These are phyloP conservation scores for Lyophyllum decastes DNA, from an alignment of 768 basidiomycete species.

Conservation along the genomic window DNA sequence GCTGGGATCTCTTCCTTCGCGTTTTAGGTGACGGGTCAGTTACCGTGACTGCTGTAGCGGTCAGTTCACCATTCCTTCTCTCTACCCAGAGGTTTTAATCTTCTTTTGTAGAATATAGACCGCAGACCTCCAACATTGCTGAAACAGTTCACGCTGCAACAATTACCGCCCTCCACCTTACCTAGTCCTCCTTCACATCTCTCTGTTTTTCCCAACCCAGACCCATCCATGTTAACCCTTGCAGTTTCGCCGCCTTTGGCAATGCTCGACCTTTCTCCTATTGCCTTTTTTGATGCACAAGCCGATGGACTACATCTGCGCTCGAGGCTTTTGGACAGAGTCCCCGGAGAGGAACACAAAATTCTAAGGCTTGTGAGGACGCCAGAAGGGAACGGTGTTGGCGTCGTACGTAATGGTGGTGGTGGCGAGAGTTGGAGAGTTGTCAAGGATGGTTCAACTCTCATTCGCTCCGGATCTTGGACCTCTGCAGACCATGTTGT, in stretches of 20 bases:
- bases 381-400: slow-evolving; percentile 77
- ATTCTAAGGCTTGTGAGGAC: slow-evolving; percentile 73
- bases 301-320: slow-evolving; percentile 49
- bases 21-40: slow-evolving; percentile 74
- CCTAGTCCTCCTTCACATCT: slow-evolving; percentile 51
- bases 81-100: not conserved
- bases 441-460: slow-evolving; percentile 43
- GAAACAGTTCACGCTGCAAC: slow-evolving; percentile 72
- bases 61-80: slow-evolving; percentile 38
- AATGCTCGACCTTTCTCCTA: slow-evolving; percentile 57
- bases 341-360: slow-evolving; percentile 48
- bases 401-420: slow-evolving; percentile 57
- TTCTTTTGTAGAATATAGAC: slow-evolving; percentile 73
- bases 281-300: slow-evolving; percentile 65
- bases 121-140: slow-evolving; percentile 83
- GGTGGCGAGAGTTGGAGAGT: slow-evolving; percentile 68
- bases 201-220: slow-evolving; percentile 51
- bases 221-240: slow-evolving; percentile 49
- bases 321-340: slow-evolving; percentile 39
- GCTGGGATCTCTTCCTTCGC: slow-evolving; percentile 80
- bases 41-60: slow-evolving; percentile 70
- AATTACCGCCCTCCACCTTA: slow-evolving; percentile 53
- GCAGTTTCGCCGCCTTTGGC: slow-evolving; percentile 69
- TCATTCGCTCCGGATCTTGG: slow-evolving; percentile 56
- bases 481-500: slow-evolving; percentile 62